phyloP scores from a whole-genome alignment of 2,329 filamentous ascomycete genomes.

The Blumeria graminis region DNA sequence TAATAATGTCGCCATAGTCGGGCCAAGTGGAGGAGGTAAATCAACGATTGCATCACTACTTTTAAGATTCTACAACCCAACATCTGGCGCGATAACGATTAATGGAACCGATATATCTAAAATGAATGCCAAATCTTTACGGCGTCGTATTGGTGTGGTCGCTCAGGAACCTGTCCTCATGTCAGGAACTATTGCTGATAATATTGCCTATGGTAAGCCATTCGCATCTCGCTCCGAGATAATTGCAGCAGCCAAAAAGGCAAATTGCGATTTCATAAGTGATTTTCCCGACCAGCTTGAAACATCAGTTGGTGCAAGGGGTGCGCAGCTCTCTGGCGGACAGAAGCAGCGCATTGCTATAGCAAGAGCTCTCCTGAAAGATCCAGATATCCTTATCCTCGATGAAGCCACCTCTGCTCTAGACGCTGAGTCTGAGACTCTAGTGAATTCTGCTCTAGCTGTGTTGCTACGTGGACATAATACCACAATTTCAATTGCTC shows the following conservation, averaged over 20 bases:
- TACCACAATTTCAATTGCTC: conserved; percentile 93
- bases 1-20: conserved; percentile 87
- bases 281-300: conserved; percentile 93
- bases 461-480: conserved; percentile 65
- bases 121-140: conserved; percentile 84
- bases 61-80: conserved; percentile 75
- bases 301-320: conserved; percentile 75
- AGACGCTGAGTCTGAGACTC: conserved; percentile 87
- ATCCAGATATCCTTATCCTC: conserved; percentile 88
- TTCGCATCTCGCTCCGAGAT: conserved; percentile 58
- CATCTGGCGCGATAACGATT: conserved; percentile 52
- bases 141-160: conserved; percentile 82
- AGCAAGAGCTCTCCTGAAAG: conserved; percentile 76
- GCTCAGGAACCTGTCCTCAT: conserved; percentile 88
- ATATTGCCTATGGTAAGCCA: conserved; percentile 79
- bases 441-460: conserved; percentile 76
- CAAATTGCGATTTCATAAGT: conserved; percentile 89
- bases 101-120: conserved; percentile 59
- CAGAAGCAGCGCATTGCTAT: conserved; percentile 98
- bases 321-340: conserved; percentile 80
- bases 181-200: conserved; percentile 63
- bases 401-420: conserved; percentile 92
- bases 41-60: conserved; percentile 85
- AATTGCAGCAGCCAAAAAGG: conserved; percentile 62
- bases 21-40: conserved; percentile 87